phyloP scores from a whole-genome alignment of 164 flowering plant species.

The Kalanchoe fedtschenkoi region DNA sequence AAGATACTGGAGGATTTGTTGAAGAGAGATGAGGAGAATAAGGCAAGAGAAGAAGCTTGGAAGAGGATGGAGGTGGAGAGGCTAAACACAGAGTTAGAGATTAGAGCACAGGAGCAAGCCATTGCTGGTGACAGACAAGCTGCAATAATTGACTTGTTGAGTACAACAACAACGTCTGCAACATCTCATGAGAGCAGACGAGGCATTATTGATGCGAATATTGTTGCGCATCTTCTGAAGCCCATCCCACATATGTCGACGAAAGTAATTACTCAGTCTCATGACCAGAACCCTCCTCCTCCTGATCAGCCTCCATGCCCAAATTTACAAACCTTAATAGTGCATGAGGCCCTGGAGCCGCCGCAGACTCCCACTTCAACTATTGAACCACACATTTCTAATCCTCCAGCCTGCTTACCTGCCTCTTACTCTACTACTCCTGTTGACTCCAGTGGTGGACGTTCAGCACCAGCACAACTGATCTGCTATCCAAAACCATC shows the following conservation, averaged over 20 bases:
- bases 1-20: constrained; percentile 56
- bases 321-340: constrained; percentile 9
- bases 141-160: constrained; percentile 46
- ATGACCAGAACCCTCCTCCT: constrained; percentile 16
- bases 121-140: constrained; percentile 44
- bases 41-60: constrained; percentile 65
- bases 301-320: constrained; percentile 7
- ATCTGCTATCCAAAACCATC: not conserved
- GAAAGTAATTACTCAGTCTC: constrained; percentile 15
- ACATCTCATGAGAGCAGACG: constrained; percentile 12
- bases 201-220: constrained; percentile 2
- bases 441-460: not conserved
- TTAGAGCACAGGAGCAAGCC: constrained; percentile 50
- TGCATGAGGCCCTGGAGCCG: constrained; percentile 10
- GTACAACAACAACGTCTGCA: constrained; percentile 3
- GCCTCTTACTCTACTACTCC: not conserved
- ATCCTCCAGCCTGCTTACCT: constrained; percentile 6
- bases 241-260: constrained; percentile 15
- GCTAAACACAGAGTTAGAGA: constrained; percentile 40
- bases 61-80: constrained; percentile 50
- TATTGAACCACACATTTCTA: constrained; percentile 6
- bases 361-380: constrained; percentile 14
- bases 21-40: constrained; percentile 50
- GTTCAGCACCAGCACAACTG: not conserved
- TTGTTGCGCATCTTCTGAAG: constrained; percentile 9